These are phyloP conservation scores for Rugosomyces carneus DNA, from an alignment of 1,284 basidiomycete genomes.

Conservation along the genomic window DNA sequence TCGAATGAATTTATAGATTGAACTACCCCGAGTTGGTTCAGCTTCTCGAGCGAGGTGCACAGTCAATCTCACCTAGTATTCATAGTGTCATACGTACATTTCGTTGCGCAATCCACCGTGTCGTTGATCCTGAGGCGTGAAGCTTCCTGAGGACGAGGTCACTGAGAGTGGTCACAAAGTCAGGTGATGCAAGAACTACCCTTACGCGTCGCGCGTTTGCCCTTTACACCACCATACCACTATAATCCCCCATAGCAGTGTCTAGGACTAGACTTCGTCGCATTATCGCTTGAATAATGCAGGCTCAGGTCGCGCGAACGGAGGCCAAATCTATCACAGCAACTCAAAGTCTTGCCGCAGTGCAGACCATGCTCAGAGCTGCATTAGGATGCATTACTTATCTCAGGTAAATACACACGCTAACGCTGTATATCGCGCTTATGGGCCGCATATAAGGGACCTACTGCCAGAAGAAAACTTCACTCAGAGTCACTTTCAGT, in stretches of 20 bases:
- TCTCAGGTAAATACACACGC: constrained; percentile 42
- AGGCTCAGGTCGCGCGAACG: constrained; percentile 26
- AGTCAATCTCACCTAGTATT: too few relatives aligned
- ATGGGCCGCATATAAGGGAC: constrained; percentile 37
- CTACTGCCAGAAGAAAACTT: constrained; percentile 78
- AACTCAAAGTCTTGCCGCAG: constrained; percentile 56
- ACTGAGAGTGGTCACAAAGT: neutral
- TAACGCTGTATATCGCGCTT: constrained; percentile 6
- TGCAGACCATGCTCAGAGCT: constrained; percentile 66
- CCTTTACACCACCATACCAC: neutral
- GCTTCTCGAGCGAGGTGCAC: neutral
- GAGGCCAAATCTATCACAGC: constrained; percentile 43
- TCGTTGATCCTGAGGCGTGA: neutral
- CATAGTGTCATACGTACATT: too few relatives aligned
- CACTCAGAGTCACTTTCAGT: constrained; percentile 46
- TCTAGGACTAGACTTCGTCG: neutral
- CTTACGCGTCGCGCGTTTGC: constrained; percentile 1
- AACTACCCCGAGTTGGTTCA: neutral
- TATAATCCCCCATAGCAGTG: neutral
- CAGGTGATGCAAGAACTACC: neutral
- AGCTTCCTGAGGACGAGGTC: neutral
- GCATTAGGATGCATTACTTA: constrained; percentile 75
- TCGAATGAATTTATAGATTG: too few relatives aligned
- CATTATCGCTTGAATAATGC: constrained; percentile 19
- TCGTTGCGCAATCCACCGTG: too few relatives aligned